A percentile compares a stretch with the other conserved stretches of the same genome.
These are phyloP conservation scores for Gynochthodes officinalis DNA, from an alignment of 257 asterid genomes.

Conservation along the genomic window DNA sequence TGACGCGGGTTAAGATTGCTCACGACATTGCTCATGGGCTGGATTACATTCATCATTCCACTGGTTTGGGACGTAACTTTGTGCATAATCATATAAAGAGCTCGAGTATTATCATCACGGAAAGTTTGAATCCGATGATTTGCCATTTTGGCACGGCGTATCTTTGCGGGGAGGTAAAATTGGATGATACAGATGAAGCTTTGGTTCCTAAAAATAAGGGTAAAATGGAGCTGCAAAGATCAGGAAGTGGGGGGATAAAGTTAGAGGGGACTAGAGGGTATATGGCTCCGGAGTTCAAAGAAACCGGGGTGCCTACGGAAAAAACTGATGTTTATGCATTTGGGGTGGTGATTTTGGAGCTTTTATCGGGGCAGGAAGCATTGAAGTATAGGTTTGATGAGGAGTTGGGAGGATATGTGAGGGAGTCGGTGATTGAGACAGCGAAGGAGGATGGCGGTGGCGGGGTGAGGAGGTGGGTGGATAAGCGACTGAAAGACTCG, in stretches of 20 bases:
- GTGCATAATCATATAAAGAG: constrained; percentile 82
- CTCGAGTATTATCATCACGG: constrained; percentile 54
- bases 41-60: constrained; percentile 81
- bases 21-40: constrained; percentile 81
- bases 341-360: constrained; percentile 83
- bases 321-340: constrained; percentile 78
- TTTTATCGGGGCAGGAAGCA: constrained; percentile 83
- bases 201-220: neutral
- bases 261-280: constrained; percentile 87
- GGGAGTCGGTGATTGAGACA: constrained; percentile 68
- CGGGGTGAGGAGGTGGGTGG: constrained; percentile 84
- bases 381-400: constrained; percentile 55
- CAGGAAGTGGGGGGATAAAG: constrained; percentile 42
- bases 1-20: constrained; percentile 58
- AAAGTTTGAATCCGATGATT: constrained; percentile 49
- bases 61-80: constrained; percentile 69
- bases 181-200: constrained; percentile 10
- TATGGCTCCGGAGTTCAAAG: constrained; percentile 88
- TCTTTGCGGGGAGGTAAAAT: constrained; percentile 77
- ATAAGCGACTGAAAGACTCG: constrained; percentile 79
- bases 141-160: constrained; percentile 92
- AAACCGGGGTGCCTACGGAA: constrained; percentile 59
- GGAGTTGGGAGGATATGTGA: constrained; percentile 52
- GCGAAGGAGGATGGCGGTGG: constrained; percentile 47
- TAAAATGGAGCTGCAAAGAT: constrained; percentile 26